phyloP scores from a whole-genome alignment of 495 filamentous ascomycete species.

The Apiosordaria backusii region DNA sequence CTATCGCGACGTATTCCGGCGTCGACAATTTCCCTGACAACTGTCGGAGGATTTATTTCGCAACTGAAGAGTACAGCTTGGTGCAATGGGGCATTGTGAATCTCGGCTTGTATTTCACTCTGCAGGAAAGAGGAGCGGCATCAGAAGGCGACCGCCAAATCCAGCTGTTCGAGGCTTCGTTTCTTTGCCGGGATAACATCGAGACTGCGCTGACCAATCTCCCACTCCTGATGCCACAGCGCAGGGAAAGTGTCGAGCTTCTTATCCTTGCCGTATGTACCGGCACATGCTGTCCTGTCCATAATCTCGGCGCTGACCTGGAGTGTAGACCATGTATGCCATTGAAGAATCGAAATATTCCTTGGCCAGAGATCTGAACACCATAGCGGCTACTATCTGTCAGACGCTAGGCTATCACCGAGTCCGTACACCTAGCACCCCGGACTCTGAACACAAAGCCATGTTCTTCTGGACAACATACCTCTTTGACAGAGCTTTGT shows the following conservation, averaged over 20 bases:
- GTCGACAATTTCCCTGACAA: slow-evolving; percentile 56
- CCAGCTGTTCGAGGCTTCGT: slow-evolving; percentile 37
- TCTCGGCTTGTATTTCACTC: slow-evolving; percentile 54
- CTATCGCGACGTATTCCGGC: slow-evolving; percentile 42
- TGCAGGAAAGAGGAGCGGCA: slow-evolving; percentile 47
- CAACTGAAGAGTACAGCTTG: slow-evolving; percentile 54
- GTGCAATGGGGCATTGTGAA: slow-evolving; percentile 56
- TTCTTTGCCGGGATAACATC: slow-evolving; percentile 54
- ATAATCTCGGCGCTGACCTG: background rate
- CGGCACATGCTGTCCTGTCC: background rate
- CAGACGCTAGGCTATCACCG: slow-evolving; percentile 65
- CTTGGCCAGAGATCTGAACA: slow-evolving; percentile 59
- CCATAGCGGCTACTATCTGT: slow-evolving; percentile 56
- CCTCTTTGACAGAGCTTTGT: slow-evolving; percentile 56
- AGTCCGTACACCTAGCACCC: slow-evolving; percentile 34
- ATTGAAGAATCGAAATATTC: slow-evolving; percentile 63
- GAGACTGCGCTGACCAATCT: slow-evolving; percentile 57
- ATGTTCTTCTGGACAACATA: slow-evolving; percentile 64
- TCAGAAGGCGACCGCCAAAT: slow-evolving; percentile 29
- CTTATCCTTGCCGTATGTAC: slow-evolving; percentile 52
- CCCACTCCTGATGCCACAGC: slow-evolving; percentile 56
- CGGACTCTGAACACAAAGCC: slow-evolving; percentile 35
- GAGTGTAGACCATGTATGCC: slow-evolving; percentile 45
- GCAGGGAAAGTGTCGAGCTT: slow-evolving; percentile 56
- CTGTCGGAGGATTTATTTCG: slow-evolving; percentile 58